Conservation (phyloP, 2,329 filamentous ascomycete species). For the Trichophyton benhamiae region DNA sequence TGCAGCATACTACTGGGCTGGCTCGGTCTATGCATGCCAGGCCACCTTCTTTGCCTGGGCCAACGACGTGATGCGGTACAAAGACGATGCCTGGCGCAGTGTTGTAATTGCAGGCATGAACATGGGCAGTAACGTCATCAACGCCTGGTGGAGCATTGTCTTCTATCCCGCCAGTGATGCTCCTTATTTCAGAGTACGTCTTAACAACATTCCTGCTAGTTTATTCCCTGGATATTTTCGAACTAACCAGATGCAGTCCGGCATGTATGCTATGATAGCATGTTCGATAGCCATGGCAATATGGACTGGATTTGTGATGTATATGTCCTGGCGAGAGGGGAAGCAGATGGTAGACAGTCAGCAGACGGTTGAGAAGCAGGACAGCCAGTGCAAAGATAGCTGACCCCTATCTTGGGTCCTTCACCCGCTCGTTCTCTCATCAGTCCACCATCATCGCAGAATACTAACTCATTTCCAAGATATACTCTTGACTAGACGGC, state of each 20-base stretch:
- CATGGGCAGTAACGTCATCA: slow-evolving; percentile 53
- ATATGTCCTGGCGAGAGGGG: slow-evolving; percentile 10
- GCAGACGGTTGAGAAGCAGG: slow-evolving; percentile 2
- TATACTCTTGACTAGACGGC: too few relatives aligned
- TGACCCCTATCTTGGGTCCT: background rate
- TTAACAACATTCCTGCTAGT: slow-evolving; percentile 14
- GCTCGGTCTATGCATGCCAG: slow-evolving; percentile 58
- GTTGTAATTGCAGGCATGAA: slow-evolving; percentile 65
- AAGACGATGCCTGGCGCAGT: slow-evolving; percentile 50
- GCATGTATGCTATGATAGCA: slow-evolving; percentile 65
- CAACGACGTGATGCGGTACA: slow-evolving; percentile 55
- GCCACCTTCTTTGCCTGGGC: slow-evolving; percentile 66
- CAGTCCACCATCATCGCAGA: too few relatives aligned
- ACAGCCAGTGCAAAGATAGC: background rate
- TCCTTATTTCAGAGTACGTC: slow-evolving; percentile 50
- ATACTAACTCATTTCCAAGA: too few relatives aligned
- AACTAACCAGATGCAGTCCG: slow-evolving; percentile 31
- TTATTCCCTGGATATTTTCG: slow-evolving; percentile 8
- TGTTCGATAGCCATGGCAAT: slow-evolving; percentile 46
- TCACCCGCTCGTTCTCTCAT: too few relatives aligned
- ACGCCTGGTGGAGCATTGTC: slow-evolving; percentile 61
- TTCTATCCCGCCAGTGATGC: slow-evolving; percentile 58
- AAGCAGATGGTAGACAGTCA: background rate
- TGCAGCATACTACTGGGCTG: slow-evolving; percentile 58
- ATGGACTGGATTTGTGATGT: slow-evolving; percentile 38